These are phyloP conservation scores for Hibiscus mutabilis DNA, from an alignment of 345 rosid species.

Conservation along the genomic window DNA sequence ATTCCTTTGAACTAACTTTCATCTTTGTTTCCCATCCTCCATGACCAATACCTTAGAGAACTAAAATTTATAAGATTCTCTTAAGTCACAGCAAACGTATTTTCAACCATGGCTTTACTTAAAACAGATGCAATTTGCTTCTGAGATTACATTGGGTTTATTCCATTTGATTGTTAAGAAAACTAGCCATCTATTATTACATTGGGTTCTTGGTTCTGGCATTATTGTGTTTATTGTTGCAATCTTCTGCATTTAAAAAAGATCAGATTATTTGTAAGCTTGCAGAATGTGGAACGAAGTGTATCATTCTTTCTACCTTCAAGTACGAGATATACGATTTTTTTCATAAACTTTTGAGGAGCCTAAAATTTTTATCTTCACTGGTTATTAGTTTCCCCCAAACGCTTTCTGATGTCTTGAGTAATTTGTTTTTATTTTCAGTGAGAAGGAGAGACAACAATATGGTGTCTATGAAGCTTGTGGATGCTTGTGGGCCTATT, in stretches of 20 bases:
- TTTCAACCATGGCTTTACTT: neutral
- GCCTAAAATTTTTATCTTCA: conserved; percentile 5
- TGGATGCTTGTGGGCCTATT: conserved; percentile 89
- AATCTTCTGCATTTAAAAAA: neutral
- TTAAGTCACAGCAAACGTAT: neutral
- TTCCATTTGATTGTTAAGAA: neutral
- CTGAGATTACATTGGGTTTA: neutral
- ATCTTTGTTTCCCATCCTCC: neutral
- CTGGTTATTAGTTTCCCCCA: neutral
- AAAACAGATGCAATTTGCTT: neutral
- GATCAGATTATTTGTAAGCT: neutral
- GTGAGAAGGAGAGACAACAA: conserved; percentile 87
- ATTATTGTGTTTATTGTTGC: neutral
- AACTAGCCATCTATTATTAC: neutral
- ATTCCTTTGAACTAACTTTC: neutral
- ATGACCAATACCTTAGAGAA: neutral
- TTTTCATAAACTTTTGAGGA: neutral
- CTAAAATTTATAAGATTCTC: neutral
- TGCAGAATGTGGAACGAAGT: neutral
- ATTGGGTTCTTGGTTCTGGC: neutral
- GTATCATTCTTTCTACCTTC: neutral
- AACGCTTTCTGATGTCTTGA: neutral
- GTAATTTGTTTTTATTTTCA: conserved; percentile 22
- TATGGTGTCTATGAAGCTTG: conserved; percentile 57
- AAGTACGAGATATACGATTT: neutral